Evolutionary conservation across 2,329 filamentous ascomycete species (phyloP).

Genomic region (Verticillium longisporum): DNA sequence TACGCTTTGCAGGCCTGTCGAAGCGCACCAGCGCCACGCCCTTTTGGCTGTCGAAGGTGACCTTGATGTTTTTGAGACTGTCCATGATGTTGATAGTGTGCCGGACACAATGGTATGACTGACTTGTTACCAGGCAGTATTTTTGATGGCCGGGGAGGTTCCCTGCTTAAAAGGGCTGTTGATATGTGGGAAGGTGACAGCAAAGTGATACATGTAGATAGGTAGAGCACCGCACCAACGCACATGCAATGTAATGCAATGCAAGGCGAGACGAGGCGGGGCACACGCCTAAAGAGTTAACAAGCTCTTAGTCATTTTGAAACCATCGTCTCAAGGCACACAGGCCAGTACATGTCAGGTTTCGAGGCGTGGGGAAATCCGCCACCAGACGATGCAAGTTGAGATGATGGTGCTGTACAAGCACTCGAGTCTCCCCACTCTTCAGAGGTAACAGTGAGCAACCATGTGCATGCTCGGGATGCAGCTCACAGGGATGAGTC

Average conservation of each 20-base stretch:
- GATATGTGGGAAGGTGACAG: background rate
- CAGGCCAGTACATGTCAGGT: background rate
- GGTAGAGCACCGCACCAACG: background rate
- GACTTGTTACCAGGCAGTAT: background rate
- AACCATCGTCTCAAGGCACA: background rate
- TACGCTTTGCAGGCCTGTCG: conserved; percentile 47
- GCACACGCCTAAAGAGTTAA: background rate
- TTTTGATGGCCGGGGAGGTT: background rate
- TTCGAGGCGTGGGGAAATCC: background rate
- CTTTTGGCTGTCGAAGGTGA: conserved; percentile 6
- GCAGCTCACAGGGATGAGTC: too few relatives aligned
- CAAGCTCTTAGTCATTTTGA: background rate
- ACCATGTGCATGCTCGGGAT: too few relatives aligned
- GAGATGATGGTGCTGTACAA: background rate
- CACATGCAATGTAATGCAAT: background rate
- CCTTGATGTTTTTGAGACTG: conserved; percentile 5
- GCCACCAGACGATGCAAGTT: background rate
- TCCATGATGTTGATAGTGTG: conserved; percentile 5
- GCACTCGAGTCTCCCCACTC: too few relatives aligned
- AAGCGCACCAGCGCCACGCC: conserved; percentile 9
- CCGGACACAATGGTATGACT: background rate
- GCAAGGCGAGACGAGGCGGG: background rate
- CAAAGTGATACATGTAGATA: background rate
- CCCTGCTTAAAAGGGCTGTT: background rate
- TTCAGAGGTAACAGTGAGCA: too few relatives aligned